Base-by-base conservation (phyloP, 805 yeast genomes). In the Candida caryicola region DNA sequence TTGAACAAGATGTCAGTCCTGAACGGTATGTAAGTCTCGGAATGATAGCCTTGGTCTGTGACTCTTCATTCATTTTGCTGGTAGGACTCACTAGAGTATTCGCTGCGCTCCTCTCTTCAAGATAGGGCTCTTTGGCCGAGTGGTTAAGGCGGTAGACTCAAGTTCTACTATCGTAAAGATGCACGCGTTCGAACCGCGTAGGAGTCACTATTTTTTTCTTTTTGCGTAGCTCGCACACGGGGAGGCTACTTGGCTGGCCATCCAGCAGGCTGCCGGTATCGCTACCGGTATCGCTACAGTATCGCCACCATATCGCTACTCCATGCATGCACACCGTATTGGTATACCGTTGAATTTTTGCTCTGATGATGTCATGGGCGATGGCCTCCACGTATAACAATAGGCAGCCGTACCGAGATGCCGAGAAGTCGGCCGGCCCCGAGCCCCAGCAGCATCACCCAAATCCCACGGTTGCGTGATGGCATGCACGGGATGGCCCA, bases 121-220 rank as follows among this genome's bases (percentile, higher is more conserved):
- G 5, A 32, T 10, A 18, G 19, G 34, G 34, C 35, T 33, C 35
- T 33, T 23, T 33, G 35, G 35, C 35, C 35, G 35, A 33, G 35
- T 33, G 35, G 35, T 33, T 33, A 33, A 33, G 35, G 35, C 35
- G 35, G 26, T 33, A 33, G 35, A 33, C 35, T 33, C 35, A 33
- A 33, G 35, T 33, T 33, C 35, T 33, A 33, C 26, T 33, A 33
- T 33, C 35, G 35, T 33, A 33, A 33, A 33, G 35, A 33, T 33
- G 35, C 35, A 33, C 35, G 35, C 35, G 35, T 33, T 33, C 35
- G 35, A 33, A 33, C 35, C 35, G 35, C 35, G 35, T 33, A 23
- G 35, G 35, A 33, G 35, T 33, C 35, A 33, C 4, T 33, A 33
- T 33, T 33, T 23, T 32, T 23, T 29, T 29, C 14, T 7, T 30